These are phyloP conservation scores for Rhizopogon sp. DNA, from an alignment of 768 basidiomycete genomes.

Conservation along the genomic window DNA sequence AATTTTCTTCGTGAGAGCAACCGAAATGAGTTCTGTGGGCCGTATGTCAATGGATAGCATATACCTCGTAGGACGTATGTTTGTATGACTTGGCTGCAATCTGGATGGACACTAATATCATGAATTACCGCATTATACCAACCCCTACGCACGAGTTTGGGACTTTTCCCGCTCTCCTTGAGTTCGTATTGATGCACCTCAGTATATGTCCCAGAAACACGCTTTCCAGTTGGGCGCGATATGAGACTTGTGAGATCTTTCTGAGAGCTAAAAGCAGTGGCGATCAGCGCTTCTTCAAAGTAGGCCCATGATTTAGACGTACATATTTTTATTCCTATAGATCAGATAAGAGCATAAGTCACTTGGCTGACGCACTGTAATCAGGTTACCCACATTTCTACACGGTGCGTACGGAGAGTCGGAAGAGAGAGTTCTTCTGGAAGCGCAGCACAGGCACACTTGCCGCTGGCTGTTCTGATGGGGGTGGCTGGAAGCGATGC, in stretches of 20 bases:
- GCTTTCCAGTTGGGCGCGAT: neutral
- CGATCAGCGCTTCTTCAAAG: neutral
- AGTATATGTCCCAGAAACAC: neutral
- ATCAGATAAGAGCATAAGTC: neutral
- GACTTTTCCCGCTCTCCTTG: neutral
- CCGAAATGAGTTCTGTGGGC: neutral
- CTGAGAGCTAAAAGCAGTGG: neutral
- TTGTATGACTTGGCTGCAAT: neutral
- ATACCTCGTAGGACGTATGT: neutral
- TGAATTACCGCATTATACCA: no score
- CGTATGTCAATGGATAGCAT: neutral
- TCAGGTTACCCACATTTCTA: neutral
- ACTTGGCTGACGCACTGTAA: neutral
- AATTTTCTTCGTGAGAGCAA: neutral
- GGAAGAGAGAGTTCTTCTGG: neutral
- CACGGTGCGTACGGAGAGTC: no score
- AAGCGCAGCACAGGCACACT: no score
- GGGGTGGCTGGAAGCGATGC: neutral
- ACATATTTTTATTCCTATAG: neutral
- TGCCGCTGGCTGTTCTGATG: no score
- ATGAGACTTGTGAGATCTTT: neutral
- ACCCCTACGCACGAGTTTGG: neutral
- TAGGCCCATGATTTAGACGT: neutral
- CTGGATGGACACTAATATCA: neutral
- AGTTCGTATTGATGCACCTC: neutral